Evolutionary conservation across 148 eudicot genomes (phyloP), one percentile per base, ranked within the genome.

Genomic region (Simmondsia chinensis): DNA sequence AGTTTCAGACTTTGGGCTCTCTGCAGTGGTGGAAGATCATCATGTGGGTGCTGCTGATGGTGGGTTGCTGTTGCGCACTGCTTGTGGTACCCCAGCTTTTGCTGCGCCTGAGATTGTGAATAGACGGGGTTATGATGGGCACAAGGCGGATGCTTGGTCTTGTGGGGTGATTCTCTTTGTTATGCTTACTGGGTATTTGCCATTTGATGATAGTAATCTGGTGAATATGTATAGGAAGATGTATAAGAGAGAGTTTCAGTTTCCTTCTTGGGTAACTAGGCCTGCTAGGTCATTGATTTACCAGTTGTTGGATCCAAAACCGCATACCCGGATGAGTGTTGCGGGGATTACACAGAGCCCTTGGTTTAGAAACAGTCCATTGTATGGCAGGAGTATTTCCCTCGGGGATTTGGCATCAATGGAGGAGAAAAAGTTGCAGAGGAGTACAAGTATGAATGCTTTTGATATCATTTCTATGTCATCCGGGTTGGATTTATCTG

Each of bases 401-500:
- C 28, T 70, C 1, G 75, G 66, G 12, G 66, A 64, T 14, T 20
- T 51, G 32, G 71, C 42, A 2, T 45, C 58, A 0, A 1, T 43
- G 11, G 71, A 53, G 26, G 75, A 82, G 35, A 25, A 45, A 26
- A 66, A 69, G 22, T 22, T n/a, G 18, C 0, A 9, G 29, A 6
- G 16, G 20, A 21, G 22, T 17, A 9, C 46, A 7, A 66, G 61
- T 4, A 60, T 79, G 70, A 82, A 82, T 28, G 96, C 96, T 1
- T 87, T 87, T 15, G 96, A 87, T 44, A 66, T 87, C 17, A 87
- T 87, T 2, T 64, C 80, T 0, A 73, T 87, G 93, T 79, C 87
- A 0, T 71, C 93, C 0, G 96, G 96, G 33, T 41, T 87, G 52
- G 60, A 87, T 46, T 52, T 87, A 4, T 82, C 93, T 0, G 78